Evolutionary conservation across 306 rosid genomes (phyloP), one percentile per base, ranked within the genome.

Genomic region (Arachis hypogaea): DNA sequence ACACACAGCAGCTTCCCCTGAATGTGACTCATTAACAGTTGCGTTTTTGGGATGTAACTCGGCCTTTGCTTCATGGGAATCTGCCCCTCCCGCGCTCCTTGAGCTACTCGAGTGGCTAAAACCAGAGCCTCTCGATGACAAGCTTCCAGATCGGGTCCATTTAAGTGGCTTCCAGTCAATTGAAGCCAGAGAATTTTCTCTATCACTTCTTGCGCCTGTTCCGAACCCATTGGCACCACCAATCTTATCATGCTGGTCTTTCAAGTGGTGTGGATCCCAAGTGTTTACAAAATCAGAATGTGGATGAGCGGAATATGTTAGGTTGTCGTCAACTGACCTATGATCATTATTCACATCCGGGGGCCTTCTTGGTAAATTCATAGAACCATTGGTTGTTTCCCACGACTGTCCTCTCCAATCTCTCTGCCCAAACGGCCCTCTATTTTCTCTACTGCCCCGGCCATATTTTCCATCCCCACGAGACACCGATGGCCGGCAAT

Each of bases 151-250:
- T 7, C 99, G 89, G 11, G 87, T 78, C 98, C 99, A 95, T 77
- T 92, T 95, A n/a, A 92, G 82, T 12, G 90, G 91, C 90, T 86
- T 95, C 99, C 99, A 95, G 77, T 87, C 91, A 74, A 73, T 71
- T 52, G 91, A 81, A 64, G 88, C 87, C 61, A 86, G 72, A 2
- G 92, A 80, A 49, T 76, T 81, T 38, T 88, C 95, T 68, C 84
- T 85, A 38, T 94, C 96, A 80, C 85, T 77, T 77, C 84, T 88
- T 49, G 82, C 85, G 63, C 87, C 88, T 42, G 90, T 60, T 60
- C 83, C 84, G 62, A 78, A 49, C 83, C 89, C 97, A 74, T 59
- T 82, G 50, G 83, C 83, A 80, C 83, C 85, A 54, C 87, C 84
- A 75, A 71, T 66, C 87, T 82, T 90, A 81, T 90, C 98, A 72